A percentile compares a stretch with the other conserved stretches of the same genome.
phyloP scores from a whole-genome alignment of 2,329 filamentous ascomycete genomes.

The Tolypocladium endophyticum region DNA sequence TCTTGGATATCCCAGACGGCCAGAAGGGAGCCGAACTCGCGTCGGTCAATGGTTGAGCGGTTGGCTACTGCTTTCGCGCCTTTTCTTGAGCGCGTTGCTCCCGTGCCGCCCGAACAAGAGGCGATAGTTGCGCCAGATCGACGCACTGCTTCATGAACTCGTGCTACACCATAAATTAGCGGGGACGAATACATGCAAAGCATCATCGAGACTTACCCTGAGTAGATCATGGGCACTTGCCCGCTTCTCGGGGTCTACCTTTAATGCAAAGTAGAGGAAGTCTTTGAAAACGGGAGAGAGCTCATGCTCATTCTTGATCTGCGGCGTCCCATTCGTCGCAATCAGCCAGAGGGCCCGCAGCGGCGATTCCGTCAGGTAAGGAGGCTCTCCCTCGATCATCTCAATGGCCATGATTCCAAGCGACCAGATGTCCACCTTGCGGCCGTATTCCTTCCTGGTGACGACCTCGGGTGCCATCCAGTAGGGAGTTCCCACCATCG shows the following conservation, averaged over 20 bases:
- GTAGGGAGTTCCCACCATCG: constrained; percentile 98
- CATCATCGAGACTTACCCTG: constrained; percentile 50
- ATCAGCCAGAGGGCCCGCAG: constrained; percentile 90
- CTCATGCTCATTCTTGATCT: constrained; percentile 85
- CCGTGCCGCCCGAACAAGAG: constrained; percentile 76
- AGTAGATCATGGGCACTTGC: constrained; percentile 90
- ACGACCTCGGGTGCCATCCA: constrained; percentile 99
- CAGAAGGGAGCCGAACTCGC: background rate
- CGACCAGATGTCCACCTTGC: constrained; percentile 98
- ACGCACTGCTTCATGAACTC: constrained; percentile 72
- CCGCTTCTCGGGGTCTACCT: constrained; percentile 94
- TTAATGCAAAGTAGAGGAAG: constrained; percentile 85
- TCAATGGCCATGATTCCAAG: constrained; percentile 99
- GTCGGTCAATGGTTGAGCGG: background rate
- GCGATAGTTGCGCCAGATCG: constrained; percentile 66
- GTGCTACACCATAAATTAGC: constrained; percentile 41
- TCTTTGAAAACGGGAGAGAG: constrained; percentile 76
- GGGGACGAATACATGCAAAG: background rate
- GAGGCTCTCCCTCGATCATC: constrained; percentile 98
- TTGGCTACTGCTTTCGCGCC: constrained; percentile 45
- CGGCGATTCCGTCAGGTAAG: constrained; percentile 91
- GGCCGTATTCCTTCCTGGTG: constrained; percentile 92
- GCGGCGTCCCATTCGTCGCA: constrained; percentile 89
- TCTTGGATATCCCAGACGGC: background rate
- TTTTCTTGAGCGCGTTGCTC: constrained; percentile 80